Evolutionary conservation across 1,284 basidiomycete species (phyloP), one percentile per base, ranked within the genome.

Genomic region (Grifola frondosa): DNA sequence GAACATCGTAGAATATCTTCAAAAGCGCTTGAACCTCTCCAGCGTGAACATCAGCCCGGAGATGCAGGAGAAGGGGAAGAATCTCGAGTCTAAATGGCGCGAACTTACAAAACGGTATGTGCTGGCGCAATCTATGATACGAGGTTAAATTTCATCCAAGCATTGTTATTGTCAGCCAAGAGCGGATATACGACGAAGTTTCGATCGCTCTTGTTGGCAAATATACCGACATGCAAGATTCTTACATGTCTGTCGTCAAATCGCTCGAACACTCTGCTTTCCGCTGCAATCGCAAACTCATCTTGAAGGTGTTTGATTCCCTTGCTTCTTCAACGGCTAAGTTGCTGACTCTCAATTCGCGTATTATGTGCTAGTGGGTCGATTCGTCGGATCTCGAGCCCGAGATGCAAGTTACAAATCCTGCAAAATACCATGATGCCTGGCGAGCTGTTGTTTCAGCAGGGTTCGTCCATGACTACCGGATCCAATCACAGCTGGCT

Each of bases 171-270:
- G 40, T 6, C 44, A 92, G 91, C 15, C 88, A 94, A 64, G 96
- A 97, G 63, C 84, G 94, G 26, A 71, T 92, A n/a, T 95, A 89
- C 65, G 95, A 98, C 58, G 78, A 80, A 19, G 93, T 97, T 29
- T 83, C 83, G 35, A 92, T 99, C 49, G 93, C 91, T 16, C 73
- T 99, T 28, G 93, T 99, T 16, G 96, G 96, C 39, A 99, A 99
- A 70, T 99, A 99, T 72, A 98, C 94, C 6, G 87, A 94, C 48
- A 74, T 99, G 39, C 91, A 96, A 66, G 96, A 99, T 67, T 97
- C 94, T 26, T 99, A 99, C 69, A 98, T 98, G 91, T 94, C 90
- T 26, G 97, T 99, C 40, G 88, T 88, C 62, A 99, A 99, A 73
- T 84, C 97, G 20, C 78, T 99, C 30, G 96, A 99, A 67, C 96